phyloP scores from a whole-genome alignment of 2,329 filamentous ascomycete species.

The Aspergillus sp. region DNA sequence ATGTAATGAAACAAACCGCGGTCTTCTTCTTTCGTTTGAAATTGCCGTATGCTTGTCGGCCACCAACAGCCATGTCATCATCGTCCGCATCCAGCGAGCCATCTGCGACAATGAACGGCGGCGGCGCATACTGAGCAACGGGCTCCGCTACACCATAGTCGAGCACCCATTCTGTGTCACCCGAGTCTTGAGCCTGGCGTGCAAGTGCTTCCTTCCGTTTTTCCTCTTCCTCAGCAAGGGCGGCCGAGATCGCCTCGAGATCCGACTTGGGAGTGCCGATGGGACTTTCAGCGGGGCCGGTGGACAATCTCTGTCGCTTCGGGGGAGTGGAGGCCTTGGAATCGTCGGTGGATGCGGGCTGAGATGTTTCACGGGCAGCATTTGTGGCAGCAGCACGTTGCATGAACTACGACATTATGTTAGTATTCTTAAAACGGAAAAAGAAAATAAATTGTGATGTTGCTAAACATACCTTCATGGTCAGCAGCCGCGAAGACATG shows the following conservation, averaged over 20 bases:
- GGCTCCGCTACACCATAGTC: constrained; percentile 29
- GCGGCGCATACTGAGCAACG: constrained; percentile 20
- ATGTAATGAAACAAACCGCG: constrained; percentile 22
- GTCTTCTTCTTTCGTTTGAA: constrained; percentile 39
- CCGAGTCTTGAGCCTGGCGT: constrained; percentile 45
- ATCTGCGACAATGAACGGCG: constrained; percentile 35
- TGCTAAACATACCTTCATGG: constrained; percentile 68
- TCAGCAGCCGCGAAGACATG: constrained; percentile 85
- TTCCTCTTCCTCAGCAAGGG: constrained; percentile 44
- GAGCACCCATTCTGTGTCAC: constrained; percentile 49
- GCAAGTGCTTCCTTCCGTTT: constrained; percentile 44
- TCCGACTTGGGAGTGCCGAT: constrained; percentile 35
- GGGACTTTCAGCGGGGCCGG: constrained; percentile 21
- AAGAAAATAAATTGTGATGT: not conserved
- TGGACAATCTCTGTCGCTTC: constrained; percentile 41
- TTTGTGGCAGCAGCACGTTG: constrained; percentile 74
- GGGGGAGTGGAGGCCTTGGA: constrained; percentile 25
- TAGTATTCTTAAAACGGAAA: too few relatives aligned
- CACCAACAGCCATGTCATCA: constrained; percentile 31
- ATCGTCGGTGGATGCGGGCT: constrained; percentile 52
- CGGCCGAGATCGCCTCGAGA: constrained; percentile 43
- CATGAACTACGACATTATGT: constrained; percentile 67
- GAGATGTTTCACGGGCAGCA: constrained; percentile 46
- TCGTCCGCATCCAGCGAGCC: constrained; percentile 39
- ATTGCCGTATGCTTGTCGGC: constrained; percentile 42